phyloP scores from a whole-genome alignment of 139 green algal species.

The Coccomyxa sp. region DNA sequence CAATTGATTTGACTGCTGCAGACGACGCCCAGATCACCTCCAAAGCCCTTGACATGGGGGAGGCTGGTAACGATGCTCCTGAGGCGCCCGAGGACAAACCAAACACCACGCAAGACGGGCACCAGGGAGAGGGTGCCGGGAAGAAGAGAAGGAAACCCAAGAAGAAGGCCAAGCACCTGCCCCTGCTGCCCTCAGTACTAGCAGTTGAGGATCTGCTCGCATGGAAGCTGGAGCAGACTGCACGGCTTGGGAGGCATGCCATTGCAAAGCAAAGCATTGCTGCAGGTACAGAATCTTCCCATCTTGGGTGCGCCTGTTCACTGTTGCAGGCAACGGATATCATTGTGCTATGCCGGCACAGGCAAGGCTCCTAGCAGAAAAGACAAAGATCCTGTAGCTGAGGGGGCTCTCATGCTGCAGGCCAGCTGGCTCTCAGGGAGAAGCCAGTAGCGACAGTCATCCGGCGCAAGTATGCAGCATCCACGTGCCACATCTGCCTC shows the following conservation, averaged over 20 bases:
- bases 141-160: not conserved
- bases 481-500: constrained; percentile 11
- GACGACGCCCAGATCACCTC: no score
- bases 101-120: no score
- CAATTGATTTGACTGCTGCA: no score
- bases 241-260: constrained; percentile 19
- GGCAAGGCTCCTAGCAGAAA: no score
- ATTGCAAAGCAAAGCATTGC: constrained; percentile 7
- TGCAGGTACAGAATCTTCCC: not conserved
- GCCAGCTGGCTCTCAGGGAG: constrained; percentile 19
- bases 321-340: no score
- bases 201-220: constrained; percentile 4
- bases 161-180: constrained; percentile 10
- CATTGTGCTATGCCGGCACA: no score
- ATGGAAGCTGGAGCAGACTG: constrained; percentile 6
- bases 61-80: no score
- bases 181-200: constrained; percentile 9
- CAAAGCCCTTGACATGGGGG: no score
- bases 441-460: not conserved
- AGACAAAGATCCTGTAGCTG: no score
- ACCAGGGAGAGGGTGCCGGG: no score
- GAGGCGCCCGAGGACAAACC: no score
- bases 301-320: no score
- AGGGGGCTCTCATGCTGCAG: constrained; percentile 1
- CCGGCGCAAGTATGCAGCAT: not conserved